Conservation (phyloP, 1,284 basidiomycete genomes). For the Ustilago sp. region DNA sequence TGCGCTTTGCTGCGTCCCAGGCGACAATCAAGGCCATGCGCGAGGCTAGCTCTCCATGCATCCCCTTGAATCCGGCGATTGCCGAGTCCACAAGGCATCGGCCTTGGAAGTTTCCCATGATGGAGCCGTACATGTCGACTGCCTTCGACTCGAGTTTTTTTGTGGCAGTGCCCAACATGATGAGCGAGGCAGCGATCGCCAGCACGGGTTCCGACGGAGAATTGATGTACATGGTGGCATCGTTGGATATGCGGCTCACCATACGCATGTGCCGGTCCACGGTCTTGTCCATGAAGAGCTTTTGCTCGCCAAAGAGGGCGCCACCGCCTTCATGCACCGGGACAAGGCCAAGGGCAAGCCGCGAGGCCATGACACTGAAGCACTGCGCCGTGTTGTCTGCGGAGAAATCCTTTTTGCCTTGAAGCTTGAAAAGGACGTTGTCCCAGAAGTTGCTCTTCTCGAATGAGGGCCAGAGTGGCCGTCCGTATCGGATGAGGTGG, state of each 20-base stretch:
- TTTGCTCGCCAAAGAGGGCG: background rate
- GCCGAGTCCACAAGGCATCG: background rate
- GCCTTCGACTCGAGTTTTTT: background rate
- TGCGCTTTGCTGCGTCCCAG: constrained; percentile 23
- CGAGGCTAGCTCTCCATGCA: constrained; percentile 15
- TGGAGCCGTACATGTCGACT: constrained; percentile 1
- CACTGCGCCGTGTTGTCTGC: background rate
- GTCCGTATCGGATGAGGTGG: background rate
- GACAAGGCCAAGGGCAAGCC: constrained; percentile 10
- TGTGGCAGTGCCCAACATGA: constrained; percentile 17
- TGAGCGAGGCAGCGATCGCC: constrained; percentile 10
- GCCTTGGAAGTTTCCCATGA: constrained; percentile 5
- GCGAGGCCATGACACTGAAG: constrained; percentile 15
- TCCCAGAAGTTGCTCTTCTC: background rate
- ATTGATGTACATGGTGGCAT: constrained; percentile 1
- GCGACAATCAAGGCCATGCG: constrained; percentile 13
- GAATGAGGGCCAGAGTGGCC: constrained; percentile 17
- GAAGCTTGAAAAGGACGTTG: constrained; percentile 9
- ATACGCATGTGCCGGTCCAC: constrained; percentile 22
- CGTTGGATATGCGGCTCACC: background rate
- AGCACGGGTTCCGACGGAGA: constrained; percentile 14
- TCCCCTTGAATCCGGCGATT: constrained; percentile 4
- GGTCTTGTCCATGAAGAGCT: background rate
- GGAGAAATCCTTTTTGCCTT: background rate
- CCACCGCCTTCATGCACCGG: background rate